phyloP scores from a whole-genome alignment of 345 rosid species.

The Noccaea bulbosa region DNA sequence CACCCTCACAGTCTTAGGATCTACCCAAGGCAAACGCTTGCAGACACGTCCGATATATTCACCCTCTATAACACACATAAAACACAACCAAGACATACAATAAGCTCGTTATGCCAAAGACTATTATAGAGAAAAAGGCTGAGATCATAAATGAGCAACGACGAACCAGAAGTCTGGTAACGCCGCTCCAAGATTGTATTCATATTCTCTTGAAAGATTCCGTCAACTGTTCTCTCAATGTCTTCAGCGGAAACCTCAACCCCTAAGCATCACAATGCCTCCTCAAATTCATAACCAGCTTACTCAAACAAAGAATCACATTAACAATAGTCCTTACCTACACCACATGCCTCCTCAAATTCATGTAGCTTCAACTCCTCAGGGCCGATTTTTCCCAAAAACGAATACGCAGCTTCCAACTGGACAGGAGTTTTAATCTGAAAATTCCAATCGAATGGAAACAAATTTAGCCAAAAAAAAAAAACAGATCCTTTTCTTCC shows the following conservation, averaged over 20 bases:
- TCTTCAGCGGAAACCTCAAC: neutral
- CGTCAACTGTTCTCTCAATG: neutral
- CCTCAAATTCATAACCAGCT: neutral
- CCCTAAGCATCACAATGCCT: too few relatives aligned
- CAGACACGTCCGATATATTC: slow-evolving; percentile 62
- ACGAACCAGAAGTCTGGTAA: neutral
- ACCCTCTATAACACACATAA: slow-evolving; percentile 50
- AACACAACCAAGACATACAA: neutral
- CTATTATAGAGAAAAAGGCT: neutral
- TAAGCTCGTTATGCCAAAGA: neutral
- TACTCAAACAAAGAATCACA: neutral
- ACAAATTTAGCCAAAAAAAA: neutral
- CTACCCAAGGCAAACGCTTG: slow-evolving; percentile 78
- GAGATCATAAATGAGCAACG: neutral
- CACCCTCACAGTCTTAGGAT: slow-evolving; percentile 78
- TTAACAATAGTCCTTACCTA: slow-evolving; percentile 50
- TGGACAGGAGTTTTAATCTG: slow-evolving; percentile 78
- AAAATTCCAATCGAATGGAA: slow-evolving; percentile 1
- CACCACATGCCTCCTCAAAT: slow-evolving; percentile 81
- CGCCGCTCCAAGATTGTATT: neutral
- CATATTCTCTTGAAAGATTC: neutral
- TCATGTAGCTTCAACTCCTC: slow-evolving; percentile 57
- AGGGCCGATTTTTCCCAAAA: slow-evolving; percentile 55
- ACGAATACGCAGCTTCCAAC: slow-evolving; percentile 74
- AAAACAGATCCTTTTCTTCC: neutral